Evolutionary conservation across 768 basidiomycete species (phyloP).

Genomic region (Tylopilus balloui): DNA sequence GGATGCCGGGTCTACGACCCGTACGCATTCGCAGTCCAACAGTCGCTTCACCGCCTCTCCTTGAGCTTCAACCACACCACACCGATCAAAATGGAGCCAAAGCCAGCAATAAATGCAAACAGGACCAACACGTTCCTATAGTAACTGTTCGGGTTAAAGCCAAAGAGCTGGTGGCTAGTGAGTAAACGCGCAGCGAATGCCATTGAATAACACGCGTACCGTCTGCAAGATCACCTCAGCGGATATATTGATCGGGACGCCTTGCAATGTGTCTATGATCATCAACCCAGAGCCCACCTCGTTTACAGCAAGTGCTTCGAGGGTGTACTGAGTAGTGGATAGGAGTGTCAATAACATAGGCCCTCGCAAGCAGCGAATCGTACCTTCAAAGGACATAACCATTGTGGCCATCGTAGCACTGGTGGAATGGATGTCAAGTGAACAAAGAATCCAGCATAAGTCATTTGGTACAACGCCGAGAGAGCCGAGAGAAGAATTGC

Average conservation of each 20-base stretch:
- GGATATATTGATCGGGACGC: slow-evolving; percentile 77
- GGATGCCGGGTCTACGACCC: neutral
- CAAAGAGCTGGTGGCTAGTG: slow-evolving; percentile 58
- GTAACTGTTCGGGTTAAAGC: slow-evolving; percentile 76
- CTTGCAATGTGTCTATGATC: slow-evolving; percentile 74
- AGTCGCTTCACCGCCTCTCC: slow-evolving; percentile 59
- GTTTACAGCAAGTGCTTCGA: slow-evolving; percentile 89
- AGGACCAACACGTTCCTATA: slow-evolving; percentile 86
- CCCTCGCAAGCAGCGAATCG: neutral
- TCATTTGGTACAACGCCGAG: slow-evolving; percentile 76
- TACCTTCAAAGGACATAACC: slow-evolving; percentile 76
- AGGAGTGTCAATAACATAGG: neutral
- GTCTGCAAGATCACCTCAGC: slow-evolving; percentile 83
- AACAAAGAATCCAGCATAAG: slow-evolving; percentile 90
- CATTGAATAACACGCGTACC: slow-evolving; percentile 39
- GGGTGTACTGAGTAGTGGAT: slow-evolving; percentile 38
- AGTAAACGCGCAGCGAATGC: neutral
- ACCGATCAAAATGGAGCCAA: slow-evolving; percentile 64
- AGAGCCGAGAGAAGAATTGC: slow-evolving; percentile 86
- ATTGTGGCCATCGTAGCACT: slow-evolving; percentile 91
- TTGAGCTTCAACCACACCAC: slow-evolving; percentile 75
- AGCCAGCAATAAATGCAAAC: slow-evolving; percentile 82
- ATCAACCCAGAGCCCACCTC: slow-evolving; percentile 86
- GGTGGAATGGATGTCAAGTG: slow-evolving; percentile 82
- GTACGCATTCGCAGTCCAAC: neutral